These are phyloP conservation scores for Skeletonema potamos DNA, from an alignment of 108 stramenopile species.

Conservation along the genomic window DNA sequence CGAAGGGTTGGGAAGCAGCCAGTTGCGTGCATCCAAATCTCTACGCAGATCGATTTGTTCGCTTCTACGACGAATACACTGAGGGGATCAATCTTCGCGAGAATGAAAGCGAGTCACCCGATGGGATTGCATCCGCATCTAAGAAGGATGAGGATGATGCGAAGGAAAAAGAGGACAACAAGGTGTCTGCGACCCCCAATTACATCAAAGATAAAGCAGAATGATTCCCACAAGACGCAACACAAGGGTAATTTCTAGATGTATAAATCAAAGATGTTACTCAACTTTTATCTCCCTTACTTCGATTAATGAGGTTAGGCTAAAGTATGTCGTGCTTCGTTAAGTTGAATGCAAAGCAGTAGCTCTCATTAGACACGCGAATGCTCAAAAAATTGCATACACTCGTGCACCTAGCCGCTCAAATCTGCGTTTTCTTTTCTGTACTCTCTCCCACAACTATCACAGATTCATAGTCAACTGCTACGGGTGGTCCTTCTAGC, in stretches of 20 bases:
- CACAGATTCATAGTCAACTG: conserved; percentile 39
- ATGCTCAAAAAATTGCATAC: too few species aligned
- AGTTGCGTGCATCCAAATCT: conserved; percentile 83
- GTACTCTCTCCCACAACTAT: conserved; percentile 7
- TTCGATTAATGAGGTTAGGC: too few species aligned
- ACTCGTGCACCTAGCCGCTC: too few species aligned
- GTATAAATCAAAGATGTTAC: background rate
- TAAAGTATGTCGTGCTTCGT: too few species aligned
- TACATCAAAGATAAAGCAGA: background rate
- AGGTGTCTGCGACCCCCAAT: background rate
- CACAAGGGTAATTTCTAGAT: background rate
- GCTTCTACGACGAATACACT: conserved; percentile 80
- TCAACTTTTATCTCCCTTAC: too few species aligned
- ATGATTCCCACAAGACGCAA: background rate
- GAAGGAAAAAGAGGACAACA: background rate
- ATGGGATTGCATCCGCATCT: background rate
- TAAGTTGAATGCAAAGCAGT: too few species aligned
- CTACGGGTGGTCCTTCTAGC: conserved; percentile 22
- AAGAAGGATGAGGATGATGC: background rate
- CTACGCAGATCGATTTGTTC: conserved; percentile 81
- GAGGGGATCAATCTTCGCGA: background rate
- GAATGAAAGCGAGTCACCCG: background rate
- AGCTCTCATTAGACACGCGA: too few species aligned
- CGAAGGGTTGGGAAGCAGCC: conserved; percentile 58
- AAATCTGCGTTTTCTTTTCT: background rate